Evolutionary conservation across 108 stramenopile genomes (phyloP).

Genomic region (Nitzschia sp.): DNA sequence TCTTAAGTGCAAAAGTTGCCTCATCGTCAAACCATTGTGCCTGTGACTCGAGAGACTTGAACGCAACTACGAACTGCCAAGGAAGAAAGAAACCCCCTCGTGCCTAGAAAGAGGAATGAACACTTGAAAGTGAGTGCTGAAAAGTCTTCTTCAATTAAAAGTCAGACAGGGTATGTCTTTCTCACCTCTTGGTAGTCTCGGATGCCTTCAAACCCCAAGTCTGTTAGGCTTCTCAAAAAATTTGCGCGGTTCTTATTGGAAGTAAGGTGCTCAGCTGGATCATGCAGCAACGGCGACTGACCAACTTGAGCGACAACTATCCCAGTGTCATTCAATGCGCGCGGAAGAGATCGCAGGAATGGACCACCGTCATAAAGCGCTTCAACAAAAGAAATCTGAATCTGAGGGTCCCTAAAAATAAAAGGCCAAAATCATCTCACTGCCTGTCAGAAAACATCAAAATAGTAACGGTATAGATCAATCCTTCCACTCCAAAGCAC

Average conservation of each 20-base stretch:
- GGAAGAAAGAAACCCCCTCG: constrained; percentile 56
- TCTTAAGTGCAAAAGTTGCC: constrained; percentile 55
- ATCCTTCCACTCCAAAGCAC: constrained; percentile 19
- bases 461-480: no score
- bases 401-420: constrained; percentile 53
- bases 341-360: constrained; percentile 29
- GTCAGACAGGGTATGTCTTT: no score
- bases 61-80: constrained; percentile 66
- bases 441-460: not conserved
- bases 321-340: constrained; percentile 44
- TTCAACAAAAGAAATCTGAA: constrained; percentile 35
- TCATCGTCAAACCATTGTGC: constrained; percentile 54
- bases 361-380: constrained; percentile 30
- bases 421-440: no score
- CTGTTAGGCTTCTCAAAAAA: constrained; percentile 49
- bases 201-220: constrained; percentile 59
- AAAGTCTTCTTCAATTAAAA: no score
- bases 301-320: constrained; percentile 70
- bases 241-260: constrained; percentile 40
- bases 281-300: constrained; percentile 32
- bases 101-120: constrained; percentile 13
- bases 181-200: constrained; percentile 63
- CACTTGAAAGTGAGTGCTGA: no score
- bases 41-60: constrained; percentile 43
- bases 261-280: constrained; percentile 52